Evolutionary conservation across 2,329 filamentous ascomycete genomes (phyloP), one percentile per base, ranked within the genome.

Genomic region (Ceratocystis destructans): DNA sequence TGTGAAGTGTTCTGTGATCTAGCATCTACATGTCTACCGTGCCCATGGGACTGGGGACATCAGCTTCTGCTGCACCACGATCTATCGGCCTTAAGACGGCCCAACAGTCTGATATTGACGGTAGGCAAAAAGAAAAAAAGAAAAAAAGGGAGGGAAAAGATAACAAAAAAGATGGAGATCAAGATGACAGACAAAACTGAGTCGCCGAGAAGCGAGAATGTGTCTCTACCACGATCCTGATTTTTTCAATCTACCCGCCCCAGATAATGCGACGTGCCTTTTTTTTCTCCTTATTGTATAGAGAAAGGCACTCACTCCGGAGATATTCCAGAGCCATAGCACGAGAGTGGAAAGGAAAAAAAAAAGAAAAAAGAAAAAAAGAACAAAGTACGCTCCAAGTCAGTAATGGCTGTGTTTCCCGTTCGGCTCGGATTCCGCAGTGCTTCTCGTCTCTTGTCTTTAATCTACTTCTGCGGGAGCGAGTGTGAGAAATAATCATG

Each of bases 171-270:
- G 20, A 50, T 50, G 17, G 20, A 50, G 46, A n/a, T 22, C 20
- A 22, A 50, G 20, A 50, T 33, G 10, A 57, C 28, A 7, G 53
- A 33, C 53, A 33, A 28, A 57, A 57, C 22, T 57, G 22, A 33
- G 53, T 57, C 53, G 53, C 53, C 53, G 53, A 57, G 53, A 57
- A 57, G 53, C 53, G 53, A 57, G 53, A 57, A 57, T 57, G 53
- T 57, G 53, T 57, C 53, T 57, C 53, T 57, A 31, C 25, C 53
- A 15, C 25, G 53, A 57, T 57, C 53, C 53, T 57, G 25, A 25
- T 8, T 57, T 33, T 57, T 10, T n/a, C 25, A 25, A 33, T 57
- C 53, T 28, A 28, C 53, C 33, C 22, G 53, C 10, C 53, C 53
- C 25, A 57, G 53, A 31, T 57, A 17, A 57, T 57, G 53, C 15